Evolutionary conservation across 768 basidiomycete genomes (phyloP), one percentile per base, ranked within the genome.

Genomic region (Rhodotorula graminis): DNA sequence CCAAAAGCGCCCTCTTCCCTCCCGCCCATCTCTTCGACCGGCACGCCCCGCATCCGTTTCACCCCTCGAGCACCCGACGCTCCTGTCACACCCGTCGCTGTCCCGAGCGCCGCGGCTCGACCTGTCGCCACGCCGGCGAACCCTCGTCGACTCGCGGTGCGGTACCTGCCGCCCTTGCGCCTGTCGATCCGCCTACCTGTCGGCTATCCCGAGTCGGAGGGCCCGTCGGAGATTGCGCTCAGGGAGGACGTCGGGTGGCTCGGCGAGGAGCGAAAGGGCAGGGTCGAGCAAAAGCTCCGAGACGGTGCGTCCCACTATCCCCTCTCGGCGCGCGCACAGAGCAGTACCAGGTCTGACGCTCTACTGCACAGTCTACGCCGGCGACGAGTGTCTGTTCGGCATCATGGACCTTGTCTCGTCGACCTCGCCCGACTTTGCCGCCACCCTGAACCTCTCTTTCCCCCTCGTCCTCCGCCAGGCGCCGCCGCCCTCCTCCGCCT

Each of bases 371-470:
- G 70, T 64, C 15, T 71, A 69, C 52, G 25, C 44, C 9, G 70
- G 74, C 29, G 70, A 71, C 12, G 74, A 75, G 29, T 71, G 67
- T 52, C 64, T 75, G 6, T 69, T 71, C 44, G 18, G 49, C 4
- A 49, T 71, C 59, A 31, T 63, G 50, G 74, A 75, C 25, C 46
- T 66, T 46, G 27, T 71, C 14, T 52, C 64, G 4, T 61, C 64
- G 25, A 23, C 56, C 7, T 65, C 68, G 0, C 58, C 66, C n/a
- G 66, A 65, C 14, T 65, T 65, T 12, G 21, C 59, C 61, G 23
- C 31, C 11, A 53, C 60, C n/a, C 49, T 71, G 21, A 52, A 56
- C 29, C 55, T 71, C 61, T 27, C 63, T 8, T 52, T 33, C 25
- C 70, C 70, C 1, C 70, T 71, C n/a, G 15, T 31, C 14, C 55